A percentile compares a stretch with the other conserved stretches of the same genome.
phyloP scores from a whole-genome alignment of 176 grass and related monocot genomes.

The Bothriochloa decipiens region DNA sequence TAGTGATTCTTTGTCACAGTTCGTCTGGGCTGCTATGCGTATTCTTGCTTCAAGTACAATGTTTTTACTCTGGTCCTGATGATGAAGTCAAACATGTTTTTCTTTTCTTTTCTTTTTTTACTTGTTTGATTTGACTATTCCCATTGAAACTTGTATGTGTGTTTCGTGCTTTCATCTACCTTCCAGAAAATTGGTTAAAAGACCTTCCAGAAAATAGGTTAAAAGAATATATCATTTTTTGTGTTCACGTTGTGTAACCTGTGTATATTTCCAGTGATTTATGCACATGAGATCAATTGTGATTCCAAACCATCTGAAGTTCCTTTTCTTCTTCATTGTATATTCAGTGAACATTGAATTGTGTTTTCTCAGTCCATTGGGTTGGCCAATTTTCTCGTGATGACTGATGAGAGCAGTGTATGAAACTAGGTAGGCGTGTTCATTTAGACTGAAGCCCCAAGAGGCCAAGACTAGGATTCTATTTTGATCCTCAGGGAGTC shows the following conservation, averaged over 20 bases:
- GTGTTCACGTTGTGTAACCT: not conserved
- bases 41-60: not conserved
- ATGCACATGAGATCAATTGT: not conserved
- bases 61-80: not conserved
- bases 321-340: not conserved
- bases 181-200: not conserved
- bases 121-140: not conserved
- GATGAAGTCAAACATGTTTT: not conserved
- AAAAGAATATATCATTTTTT: not conserved
- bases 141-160: constrained; percentile 12
- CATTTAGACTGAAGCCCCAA: not conserved
- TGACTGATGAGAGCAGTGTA: not conserved
- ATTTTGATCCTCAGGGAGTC: not conserved
- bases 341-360: not conserved
- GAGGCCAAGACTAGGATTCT: not conserved
- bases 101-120: not conserved
- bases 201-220: not conserved
- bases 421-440: not conserved
- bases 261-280: not conserved
- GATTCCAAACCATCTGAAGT: not conserved
- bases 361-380: not conserved
- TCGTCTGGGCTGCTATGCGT: not conserved
- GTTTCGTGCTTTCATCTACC: not conserved
- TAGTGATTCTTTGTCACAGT: not conserved
- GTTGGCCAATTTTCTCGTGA: not conserved